phyloP scores from a whole-genome alignment of 75 land plant species.

The Gnetum montanum region DNA sequence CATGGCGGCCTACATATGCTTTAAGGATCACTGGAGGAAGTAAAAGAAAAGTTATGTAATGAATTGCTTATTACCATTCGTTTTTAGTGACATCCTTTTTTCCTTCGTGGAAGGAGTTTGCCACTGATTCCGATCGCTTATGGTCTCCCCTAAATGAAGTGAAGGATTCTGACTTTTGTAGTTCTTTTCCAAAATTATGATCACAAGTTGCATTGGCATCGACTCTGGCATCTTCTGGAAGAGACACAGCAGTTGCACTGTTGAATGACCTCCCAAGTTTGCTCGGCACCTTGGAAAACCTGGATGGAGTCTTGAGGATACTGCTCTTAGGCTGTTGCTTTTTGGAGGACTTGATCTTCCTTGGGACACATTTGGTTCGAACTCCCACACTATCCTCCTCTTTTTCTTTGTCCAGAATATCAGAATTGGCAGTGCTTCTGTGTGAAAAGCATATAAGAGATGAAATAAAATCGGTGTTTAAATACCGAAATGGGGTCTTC shows the following conservation, averaged over 20 bases:
- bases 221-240: background rate
- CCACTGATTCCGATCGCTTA: too few relatives aligned
- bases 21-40: background rate
- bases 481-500: background rate
- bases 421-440: slow-evolving; percentile 27
- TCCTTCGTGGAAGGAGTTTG: too few relatives aligned
- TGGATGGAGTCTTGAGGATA: slow-evolving; percentile 33
- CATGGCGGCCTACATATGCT: background rate
- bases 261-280: slow-evolving; percentile 5
- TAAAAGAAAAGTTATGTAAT: background rate
- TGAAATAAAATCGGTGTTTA: background rate
- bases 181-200: background rate
- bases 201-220: background rate
- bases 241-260: background rate
- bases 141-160: slow-evolving; percentile 3
- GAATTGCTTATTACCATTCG: background rate
- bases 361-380: slow-evolving; percentile 50
- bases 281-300: background rate
- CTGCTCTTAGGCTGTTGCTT: slow-evolving; percentile 36
- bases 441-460: background rate
- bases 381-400: slow-evolving; percentile 13
- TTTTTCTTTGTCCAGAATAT: slow-evolving; percentile 15
- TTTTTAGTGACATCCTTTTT: background rate
- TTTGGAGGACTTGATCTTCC: slow-evolving; percentile 29
- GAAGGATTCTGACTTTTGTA: slow-evolving; percentile 3